Evolutionary conservation across 352 stramenopile species (phyloP).

Genomic region (Globisporangium middletonii): DNA sequence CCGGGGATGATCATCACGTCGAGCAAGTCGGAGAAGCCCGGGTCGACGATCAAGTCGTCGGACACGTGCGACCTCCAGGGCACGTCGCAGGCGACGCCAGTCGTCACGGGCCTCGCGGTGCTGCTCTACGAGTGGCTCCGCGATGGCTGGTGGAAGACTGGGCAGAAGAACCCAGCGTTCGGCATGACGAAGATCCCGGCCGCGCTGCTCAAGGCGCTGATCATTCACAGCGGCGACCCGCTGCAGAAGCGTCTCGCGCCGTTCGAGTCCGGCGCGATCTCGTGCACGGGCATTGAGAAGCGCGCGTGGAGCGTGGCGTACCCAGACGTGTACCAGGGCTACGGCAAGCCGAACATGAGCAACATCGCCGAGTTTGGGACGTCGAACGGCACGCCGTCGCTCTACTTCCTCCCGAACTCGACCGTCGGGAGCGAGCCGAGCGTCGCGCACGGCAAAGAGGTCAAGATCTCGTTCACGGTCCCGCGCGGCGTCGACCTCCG

Average conservation of each 20-base stretch:
- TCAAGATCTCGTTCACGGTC: constrained; percentile 70
- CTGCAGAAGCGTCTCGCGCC: constrained; percentile 39
- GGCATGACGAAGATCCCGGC: constrained; percentile 61
- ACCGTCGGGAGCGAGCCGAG: constrained; percentile 50
- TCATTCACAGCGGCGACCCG: constrained; percentile 69
- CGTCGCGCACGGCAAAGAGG: constrained; percentile 44
- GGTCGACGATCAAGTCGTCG: constrained; percentile 42
- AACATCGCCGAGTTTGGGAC: constrained; percentile 61
- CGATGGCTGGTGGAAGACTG: constrained; percentile 74
- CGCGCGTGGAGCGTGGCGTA: constrained; percentile 36
- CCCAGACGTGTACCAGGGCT: constrained; percentile 76
- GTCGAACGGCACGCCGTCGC: constrained; percentile 19
- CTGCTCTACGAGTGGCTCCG: constrained; percentile 73
- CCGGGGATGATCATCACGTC: constrained; percentile 80
- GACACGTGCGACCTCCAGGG: constrained; percentile 69
- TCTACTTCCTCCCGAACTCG: constrained; percentile 78
- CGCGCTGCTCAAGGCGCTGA: constrained; percentile 69
- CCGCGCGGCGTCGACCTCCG: constrained; percentile 54
- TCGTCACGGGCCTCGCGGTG: constrained; percentile 68
- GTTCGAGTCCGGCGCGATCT: constrained; percentile 37
- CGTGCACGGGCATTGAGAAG: constrained; percentile 32
- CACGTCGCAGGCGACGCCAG: constrained; percentile 70
- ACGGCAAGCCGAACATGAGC: constrained; percentile 75
- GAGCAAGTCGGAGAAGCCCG: constrained; percentile 53
- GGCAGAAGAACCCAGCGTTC: constrained; percentile 40